These are phyloP conservation scores for Ilyonectria destructans DNA, from an alignment of 2,329 filamentous ascomycete genomes.

Conservation along the genomic window DNA sequence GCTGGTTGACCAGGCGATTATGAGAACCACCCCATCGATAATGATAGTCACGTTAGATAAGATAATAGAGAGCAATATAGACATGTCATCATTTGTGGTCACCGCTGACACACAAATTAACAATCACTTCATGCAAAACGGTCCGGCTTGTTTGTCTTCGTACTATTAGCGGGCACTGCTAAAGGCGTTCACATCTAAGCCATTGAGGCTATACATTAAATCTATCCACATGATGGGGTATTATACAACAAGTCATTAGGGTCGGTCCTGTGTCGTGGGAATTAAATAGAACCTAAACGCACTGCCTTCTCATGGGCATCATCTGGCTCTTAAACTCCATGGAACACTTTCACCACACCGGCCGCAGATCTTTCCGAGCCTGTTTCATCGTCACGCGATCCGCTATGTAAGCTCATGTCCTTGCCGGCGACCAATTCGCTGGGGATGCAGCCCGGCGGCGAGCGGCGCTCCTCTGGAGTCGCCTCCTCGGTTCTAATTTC, in stretches of 20 bases:
- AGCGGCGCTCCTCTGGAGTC: conserved; percentile 40
- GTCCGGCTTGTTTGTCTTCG: background rate
- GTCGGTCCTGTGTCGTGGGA: background rate
- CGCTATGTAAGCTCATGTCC: conserved; percentile 37
- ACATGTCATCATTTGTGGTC: background rate
- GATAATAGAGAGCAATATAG: background rate
- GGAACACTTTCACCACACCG: conserved; percentile 49
- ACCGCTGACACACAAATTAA: background rate
- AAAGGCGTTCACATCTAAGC: background rate
- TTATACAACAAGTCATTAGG: conserved; percentile 15
- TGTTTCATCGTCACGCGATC: conserved; percentile 46
- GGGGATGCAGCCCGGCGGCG: conserved; percentile 42
- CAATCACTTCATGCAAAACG: background rate
- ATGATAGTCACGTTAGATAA: background rate
- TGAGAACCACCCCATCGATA: background rate
- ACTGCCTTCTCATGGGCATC: background rate
- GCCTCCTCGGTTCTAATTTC: conserved; percentile 48
- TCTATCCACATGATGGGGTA: conserved; percentile 8
- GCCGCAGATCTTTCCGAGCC: conserved; percentile 46
- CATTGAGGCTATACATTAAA: conserved; percentile 10
- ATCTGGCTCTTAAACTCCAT: conserved; percentile 44
- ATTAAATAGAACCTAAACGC: conserved; percentile 1
- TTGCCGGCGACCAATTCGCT: conserved; percentile 38
- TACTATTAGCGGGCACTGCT: background rate
- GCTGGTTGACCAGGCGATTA: conserved; percentile 26